Evolutionary conservation across 345 rosid genomes (phyloP).

Genomic region (Durio zibethinus): DNA sequence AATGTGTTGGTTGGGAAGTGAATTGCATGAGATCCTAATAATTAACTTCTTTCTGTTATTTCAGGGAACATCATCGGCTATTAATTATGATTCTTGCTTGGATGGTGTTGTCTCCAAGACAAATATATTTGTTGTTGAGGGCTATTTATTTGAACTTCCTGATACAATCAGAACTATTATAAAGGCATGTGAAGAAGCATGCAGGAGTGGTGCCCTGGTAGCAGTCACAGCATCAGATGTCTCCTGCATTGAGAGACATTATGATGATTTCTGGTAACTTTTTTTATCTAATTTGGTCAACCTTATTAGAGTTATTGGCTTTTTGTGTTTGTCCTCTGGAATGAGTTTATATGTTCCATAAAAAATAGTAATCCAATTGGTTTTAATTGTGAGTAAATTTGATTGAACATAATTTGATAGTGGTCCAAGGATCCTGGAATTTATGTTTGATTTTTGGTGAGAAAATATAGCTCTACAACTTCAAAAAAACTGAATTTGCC

Average conservation of each 20-base stretch:
- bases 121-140: slow-evolving; percentile 78
- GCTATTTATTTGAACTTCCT: slow-evolving; percentile 91
- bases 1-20: background rate
- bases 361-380: background rate
- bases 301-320: background rate
- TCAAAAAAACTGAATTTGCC: background rate
- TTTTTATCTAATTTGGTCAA: background rate
- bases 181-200: slow-evolving; percentile 88
- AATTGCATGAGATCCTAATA: background rate
- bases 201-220: slow-evolving; percentile 66
- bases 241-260: slow-evolving; percentile 86
- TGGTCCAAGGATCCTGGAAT: background rate
- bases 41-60: slow-evolving; percentile 16
- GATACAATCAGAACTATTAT: slow-evolving; percentile 76
- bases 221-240: slow-evolving; percentile 94
- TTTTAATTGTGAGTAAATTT: background rate
- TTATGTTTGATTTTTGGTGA: background rate
- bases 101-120: slow-evolving; percentile 72
- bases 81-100: slow-evolving; percentile 70
- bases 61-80: slow-evolving; percentile 86
- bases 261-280: slow-evolving; percentile 88
- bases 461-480: background rate
- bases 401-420: background rate
- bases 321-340: background rate
- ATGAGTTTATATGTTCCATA: background rate